A percentile compares a stretch with the other conserved stretches of the same genome.
These are phyloP conservation scores for Coniophora puteana DNA, from an alignment of 1,284 basidiomycete species.

Conservation along the genomic window DNA sequence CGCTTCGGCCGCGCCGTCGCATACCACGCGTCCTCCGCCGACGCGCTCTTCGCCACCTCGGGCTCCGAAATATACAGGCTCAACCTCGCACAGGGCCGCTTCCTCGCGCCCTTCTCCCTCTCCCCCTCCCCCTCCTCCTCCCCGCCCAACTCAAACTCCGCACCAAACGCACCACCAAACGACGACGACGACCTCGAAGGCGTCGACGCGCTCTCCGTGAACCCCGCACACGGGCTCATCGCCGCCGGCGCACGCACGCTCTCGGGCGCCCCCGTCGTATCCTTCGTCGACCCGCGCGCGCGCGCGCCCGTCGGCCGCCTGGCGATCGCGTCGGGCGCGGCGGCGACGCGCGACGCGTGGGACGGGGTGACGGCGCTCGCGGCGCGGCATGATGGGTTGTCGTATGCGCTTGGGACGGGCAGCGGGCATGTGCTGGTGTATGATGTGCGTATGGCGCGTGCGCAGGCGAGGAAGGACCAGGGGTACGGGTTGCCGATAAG, in stretches of 20 bases:
- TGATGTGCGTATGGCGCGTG: slow-evolving; percentile 83
- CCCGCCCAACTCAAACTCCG: too few species aligned
- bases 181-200: slow-evolving; percentile 91
- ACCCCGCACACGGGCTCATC: too few species aligned
- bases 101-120: slow-evolving; percentile 76
- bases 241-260: too few species aligned
- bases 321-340: slow-evolving; percentile 38
- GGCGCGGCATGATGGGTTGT: slow-evolving; percentile 84
- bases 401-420: slow-evolving; percentile 92
- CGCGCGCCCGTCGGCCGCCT: slow-evolving; percentile 62
- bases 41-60: slow-evolving; percentile 74
- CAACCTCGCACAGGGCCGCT: slow-evolving; percentile 94
- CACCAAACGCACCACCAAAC: slow-evolving; percentile 39
- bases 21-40: slow-evolving; percentile 86
- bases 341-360: slow-evolving; percentile 26
- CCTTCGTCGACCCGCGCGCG: too few species aligned
- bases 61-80: slow-evolving; percentile 90
- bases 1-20: slow-evolving; percentile 89
- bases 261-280: too few species aligned
- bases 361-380: slow-evolving; percentile 80
- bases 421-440: slow-evolving; percentile 94
- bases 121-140: too few species aligned
- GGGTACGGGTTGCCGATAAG: slow-evolving; percentile 94
- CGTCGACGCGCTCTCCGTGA: slow-evolving; percentile 79
- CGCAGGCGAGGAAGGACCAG: slow-evolving; percentile 93